Evolutionary conservation across 176 grass and related monocot species (phyloP), one percentile per base, ranked within the genome.

Genomic region (Lolium multiflorum): DNA sequence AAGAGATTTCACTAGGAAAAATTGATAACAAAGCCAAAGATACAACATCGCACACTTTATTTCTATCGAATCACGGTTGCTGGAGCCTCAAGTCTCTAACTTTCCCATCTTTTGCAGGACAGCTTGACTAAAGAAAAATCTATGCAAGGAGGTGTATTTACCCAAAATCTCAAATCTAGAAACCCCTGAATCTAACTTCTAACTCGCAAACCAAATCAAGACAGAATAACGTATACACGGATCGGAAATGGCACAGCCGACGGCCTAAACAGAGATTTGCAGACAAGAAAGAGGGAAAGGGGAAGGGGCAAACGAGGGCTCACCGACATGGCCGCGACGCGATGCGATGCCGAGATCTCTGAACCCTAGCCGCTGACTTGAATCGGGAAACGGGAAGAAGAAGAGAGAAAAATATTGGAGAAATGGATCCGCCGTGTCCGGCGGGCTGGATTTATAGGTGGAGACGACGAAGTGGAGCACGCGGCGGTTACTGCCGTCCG

Each of bases 281-380:
- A 10, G 50, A 24, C 35, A 46, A 9, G 7, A 16, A 17, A 3
- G 17, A 59, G 14, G 1, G 9, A 26, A 25, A 18, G 15, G 37
- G 14, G 4, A 6, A 31, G n/a, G 3, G 3, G 49, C 44, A 16
- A 12, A 8, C 57, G 7, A 4, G 24, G 10, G 84, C 85, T 91
- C 85, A 91, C 81, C 89, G 85, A 77, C 89, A 88, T 91, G 84
- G 73, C 56, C 16, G 62, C 68, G 44, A 66, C 14, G 71, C 52
- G 56, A 39, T 13, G 61, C 78, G 31, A 15, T 0, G 58, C 10
- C 20, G 89, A 84, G 85, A 91, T 84, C 89, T 85, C 18, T n/a
- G 57, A 84, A 80, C 77, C 89, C 83, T 77, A 88, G 85, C 81
- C 70, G 81, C 85, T 81, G 70, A 88, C 89, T 64, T 60, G 51